Conservation (phyloP, 495 filamentous ascomycete genomes). For the Penicillium ucsense region DNA sequence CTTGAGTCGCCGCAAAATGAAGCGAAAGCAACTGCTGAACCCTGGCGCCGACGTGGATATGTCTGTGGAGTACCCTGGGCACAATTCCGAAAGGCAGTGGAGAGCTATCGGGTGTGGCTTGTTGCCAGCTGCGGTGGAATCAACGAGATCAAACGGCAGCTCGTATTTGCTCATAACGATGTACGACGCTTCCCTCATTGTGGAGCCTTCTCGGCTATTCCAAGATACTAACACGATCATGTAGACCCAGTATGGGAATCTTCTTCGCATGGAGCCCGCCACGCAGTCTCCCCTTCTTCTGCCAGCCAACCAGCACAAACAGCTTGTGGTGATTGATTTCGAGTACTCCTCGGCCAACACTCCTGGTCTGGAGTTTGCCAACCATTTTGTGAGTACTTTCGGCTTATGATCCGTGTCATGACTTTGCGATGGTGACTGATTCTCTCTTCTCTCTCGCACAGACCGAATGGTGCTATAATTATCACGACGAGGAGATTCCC, state of each 20-base stretch:
- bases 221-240: constrained; percentile 8
- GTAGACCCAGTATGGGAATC: constrained; percentile 96
- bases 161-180: constrained; percentile 97
- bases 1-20: constrained; percentile 38
- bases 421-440: background rate
- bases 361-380: constrained; percentile 86
- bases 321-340: constrained; percentile 95
- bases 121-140: constrained; percentile 58
- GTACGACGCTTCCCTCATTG: constrained; percentile 39
- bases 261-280: constrained; percentile 77
- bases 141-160: constrained; percentile 54
- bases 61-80: constrained; percentile 83
- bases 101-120: constrained; percentile 70
- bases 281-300: constrained; percentile 80
- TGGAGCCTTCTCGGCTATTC: background rate
- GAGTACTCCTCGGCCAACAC: constrained; percentile 92
- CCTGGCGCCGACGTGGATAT: constrained; percentile 59
- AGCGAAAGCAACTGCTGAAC: constrained; percentile 25
- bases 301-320: constrained; percentile 86
- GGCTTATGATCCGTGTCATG: too few species aligned
- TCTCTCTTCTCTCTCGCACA: constrained; percentile 4
- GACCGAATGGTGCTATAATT: constrained; percentile 97
- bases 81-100: constrained; percentile 62
- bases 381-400: constrained; percentile 67
- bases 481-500: constrained; percentile 59